Evolutionary conservation across 2,329 filamentous ascomycete genomes (phyloP).

Genomic region (Fusarium sp.): DNA sequence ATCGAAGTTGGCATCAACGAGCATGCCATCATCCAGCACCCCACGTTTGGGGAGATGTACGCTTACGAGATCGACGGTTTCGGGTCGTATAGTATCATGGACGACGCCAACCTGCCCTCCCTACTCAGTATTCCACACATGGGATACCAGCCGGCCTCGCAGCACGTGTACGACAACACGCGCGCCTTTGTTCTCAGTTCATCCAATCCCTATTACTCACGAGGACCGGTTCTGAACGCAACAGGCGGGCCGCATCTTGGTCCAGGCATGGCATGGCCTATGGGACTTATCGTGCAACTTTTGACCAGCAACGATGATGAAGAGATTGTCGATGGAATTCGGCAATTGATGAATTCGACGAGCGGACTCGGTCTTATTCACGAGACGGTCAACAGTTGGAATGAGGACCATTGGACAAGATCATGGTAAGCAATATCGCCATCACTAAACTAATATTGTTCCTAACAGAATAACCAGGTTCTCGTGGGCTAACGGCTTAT

Average conservation of each 20-base stretch:
- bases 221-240: constrained; percentile 62
- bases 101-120: constrained; percentile 72
- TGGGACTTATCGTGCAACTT: constrained; percentile 82
- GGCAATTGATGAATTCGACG: constrained; percentile 73
- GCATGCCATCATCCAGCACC: constrained; percentile 72
- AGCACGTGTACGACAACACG: constrained; percentile 75
- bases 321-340: constrained; percentile 77
- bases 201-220: constrained; percentile 79
- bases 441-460: background rate
- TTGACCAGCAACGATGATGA: constrained; percentile 80
- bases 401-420: constrained; percentile 50
- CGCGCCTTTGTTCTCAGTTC: constrained; percentile 77
- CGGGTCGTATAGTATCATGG: constrained; percentile 69
- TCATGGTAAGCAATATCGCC: constrained; percentile 47
- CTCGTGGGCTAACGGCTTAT: constrained; percentile 90
- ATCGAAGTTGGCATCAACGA: constrained; percentile 75
- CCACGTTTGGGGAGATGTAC: constrained; percentile 72
- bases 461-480: constrained; percentile 70
- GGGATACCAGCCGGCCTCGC: constrained; percentile 69
- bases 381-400: constrained; percentile 62
- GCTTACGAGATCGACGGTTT: constrained; percentile 78
- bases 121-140: constrained; percentile 70
- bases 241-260: constrained; percentile 65
- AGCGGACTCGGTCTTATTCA: constrained; percentile 81
- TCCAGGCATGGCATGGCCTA: constrained; percentile 84